Conservation (phyloP, 805 yeast species). For the Pichia manshurica region DNA sequence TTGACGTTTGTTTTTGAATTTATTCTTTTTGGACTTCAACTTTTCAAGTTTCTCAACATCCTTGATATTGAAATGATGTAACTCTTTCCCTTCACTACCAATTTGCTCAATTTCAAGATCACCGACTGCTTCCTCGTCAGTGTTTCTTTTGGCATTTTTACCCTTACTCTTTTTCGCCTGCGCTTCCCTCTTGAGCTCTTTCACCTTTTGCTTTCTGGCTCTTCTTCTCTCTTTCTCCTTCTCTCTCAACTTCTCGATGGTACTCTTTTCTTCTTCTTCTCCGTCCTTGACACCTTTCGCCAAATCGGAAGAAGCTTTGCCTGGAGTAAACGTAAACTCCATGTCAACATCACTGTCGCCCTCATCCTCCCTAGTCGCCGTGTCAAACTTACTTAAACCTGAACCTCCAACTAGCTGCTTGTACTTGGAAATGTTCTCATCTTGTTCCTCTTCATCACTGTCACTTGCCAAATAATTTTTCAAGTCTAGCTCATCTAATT, state of each 20-base stretch:
- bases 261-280: constrained; percentile 53
- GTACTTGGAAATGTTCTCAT: constrained; percentile 49
- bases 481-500: constrained; percentile 85
- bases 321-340: constrained; percentile 96
- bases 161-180: constrained; percentile 33
- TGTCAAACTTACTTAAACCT: not conserved
- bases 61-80: constrained; percentile 69
- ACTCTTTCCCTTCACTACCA: constrained; percentile 63
- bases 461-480: constrained; percentile 86
- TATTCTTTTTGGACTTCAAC: constrained; percentile 46
- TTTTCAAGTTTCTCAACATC: constrained; percentile 66
- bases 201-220: constrained; percentile 71
- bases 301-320: constrained; percentile 33
- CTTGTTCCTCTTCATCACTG: constrained; percentile 52
- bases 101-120: constrained; percentile 72
- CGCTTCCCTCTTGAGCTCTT: constrained; percentile 53
- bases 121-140: constrained; percentile 36
- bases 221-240: constrained; percentile 92
- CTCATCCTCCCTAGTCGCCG: constrained; percentile 23
- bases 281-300: constrained; percentile 20
- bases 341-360: constrained; percentile 72
- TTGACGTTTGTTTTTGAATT: constrained; percentile 37
- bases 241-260: constrained; percentile 73
- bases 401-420: constrained; percentile 36
- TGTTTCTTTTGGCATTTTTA: constrained; percentile 27